Percentiles rank a stretch among this genome's conserved stretches.
Evolutionary conservation across 1,139 yeast genomes (phyloP).

Genomic region (Candida pseudocylindracea): DNA sequence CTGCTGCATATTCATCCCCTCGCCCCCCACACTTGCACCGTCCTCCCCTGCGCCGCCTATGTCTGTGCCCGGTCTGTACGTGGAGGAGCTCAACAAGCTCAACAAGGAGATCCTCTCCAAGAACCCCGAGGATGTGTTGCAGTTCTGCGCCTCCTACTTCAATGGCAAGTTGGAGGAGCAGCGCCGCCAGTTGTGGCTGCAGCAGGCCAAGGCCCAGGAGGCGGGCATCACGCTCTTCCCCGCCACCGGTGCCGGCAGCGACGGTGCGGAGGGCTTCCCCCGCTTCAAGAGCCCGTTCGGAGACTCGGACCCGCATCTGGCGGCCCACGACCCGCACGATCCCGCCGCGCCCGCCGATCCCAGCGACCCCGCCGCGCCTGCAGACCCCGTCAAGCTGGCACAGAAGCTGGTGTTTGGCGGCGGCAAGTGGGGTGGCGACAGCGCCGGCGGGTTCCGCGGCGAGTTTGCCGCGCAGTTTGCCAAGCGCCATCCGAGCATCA

Average conservation of each 20-base stretch:
- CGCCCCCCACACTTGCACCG: too few species aligned
- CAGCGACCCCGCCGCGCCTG: too few species aligned
- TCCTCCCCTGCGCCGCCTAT: too few species aligned
- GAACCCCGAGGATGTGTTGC: slow-evolving; percentile 47
- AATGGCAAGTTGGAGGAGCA: slow-evolving; percentile 37
- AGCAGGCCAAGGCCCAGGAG: slow-evolving; percentile 24
- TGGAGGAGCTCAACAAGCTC: slow-evolving; percentile 33
- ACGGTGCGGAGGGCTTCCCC: slow-evolving; percentile 9
- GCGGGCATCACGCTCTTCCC: slow-evolving; percentile 34
- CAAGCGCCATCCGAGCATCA: slow-evolving; percentile 5
- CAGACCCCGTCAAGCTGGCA: too few species aligned
- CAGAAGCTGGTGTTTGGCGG: too few species aligned
- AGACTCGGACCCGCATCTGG: slow-evolving; percentile 39
- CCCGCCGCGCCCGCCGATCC: slow-evolving; percentile 1
- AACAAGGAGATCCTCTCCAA: slow-evolving; percentile 37
- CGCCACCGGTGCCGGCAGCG: slow-evolving; percentile 8
- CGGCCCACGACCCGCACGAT: slow-evolving; percentile 6
- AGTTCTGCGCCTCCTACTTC: slow-evolving; percentile 58
- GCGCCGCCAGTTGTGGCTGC: slow-evolving; percentile 29
- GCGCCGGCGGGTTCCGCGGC: neutral
- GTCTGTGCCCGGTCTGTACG: neutral
- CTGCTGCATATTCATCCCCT: too few species aligned
- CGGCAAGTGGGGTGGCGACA: neutral
- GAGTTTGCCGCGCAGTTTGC: slow-evolving; percentile 12
- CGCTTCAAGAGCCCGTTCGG: slow-evolving; percentile 44